Conservation (phyloP, 805 yeast genomes). For the Saturnispora quitensis region DNA sequence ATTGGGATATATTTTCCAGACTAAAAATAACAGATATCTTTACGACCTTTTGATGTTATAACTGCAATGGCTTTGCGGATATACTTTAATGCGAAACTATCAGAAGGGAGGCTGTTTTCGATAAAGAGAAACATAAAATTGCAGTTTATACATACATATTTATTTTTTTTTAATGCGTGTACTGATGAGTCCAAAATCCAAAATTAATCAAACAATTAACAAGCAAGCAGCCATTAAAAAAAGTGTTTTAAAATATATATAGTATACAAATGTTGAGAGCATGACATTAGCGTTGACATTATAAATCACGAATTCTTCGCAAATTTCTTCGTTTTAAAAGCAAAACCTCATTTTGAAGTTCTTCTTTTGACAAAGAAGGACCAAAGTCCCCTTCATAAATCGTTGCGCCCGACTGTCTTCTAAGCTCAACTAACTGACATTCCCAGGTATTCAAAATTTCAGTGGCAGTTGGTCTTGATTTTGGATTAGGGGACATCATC, state of each 20-base stretch:
- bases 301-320: neutral
- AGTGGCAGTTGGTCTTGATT: conserved; percentile 69
- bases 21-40: too few relatives aligned
- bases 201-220: neutral
- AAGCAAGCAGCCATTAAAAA: neutral
- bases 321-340: neutral
- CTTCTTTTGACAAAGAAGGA: conserved; percentile 35
- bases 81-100: too few relatives aligned
- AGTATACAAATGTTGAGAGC: neutral
- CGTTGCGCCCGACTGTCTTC: conserved; percentile 87
- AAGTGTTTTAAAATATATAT: neutral
- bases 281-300: neutral
- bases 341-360: conserved; percentile 26
- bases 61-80: too few relatives aligned
- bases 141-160: too few relatives aligned
- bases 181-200: too few relatives aligned
- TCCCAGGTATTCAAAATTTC: conserved; percentile 65
- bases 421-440: conserved; percentile 63
- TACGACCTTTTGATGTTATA: too few relatives aligned
- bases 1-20: too few relatives aligned
- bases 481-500: conserved; percentile 85
- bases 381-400: conserved; percentile 96
- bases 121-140: too few relatives aligned
- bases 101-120: too few relatives aligned
- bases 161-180: too few relatives aligned